A percentile compares a stretch with the other conserved stretches of the same genome.
phyloP scores from a whole-genome alignment of 176 grass and related monocot species.

The Pontederia crassipes region DNA sequence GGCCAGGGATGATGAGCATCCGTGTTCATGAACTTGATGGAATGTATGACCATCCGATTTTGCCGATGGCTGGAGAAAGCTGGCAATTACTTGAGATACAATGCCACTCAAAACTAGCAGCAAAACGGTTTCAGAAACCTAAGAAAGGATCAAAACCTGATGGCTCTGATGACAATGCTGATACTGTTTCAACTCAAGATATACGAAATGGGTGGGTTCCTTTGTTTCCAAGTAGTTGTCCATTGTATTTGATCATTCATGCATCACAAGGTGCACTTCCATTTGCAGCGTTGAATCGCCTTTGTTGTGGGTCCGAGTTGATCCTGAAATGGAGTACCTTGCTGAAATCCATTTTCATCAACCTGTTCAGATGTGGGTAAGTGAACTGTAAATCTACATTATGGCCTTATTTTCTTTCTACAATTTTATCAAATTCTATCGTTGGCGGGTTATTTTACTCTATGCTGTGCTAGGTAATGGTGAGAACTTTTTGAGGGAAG shows the following conservation, averaged over 20 bases:
- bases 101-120: constrained; percentile 79
- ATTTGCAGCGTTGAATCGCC: constrained; percentile 74
- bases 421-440: neutral
- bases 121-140: constrained; percentile 75
- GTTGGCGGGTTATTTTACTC: too few species aligned
- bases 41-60: constrained; percentile 79
- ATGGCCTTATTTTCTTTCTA: constrained; percentile 1
- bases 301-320: constrained; percentile 85
- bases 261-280: neutral
- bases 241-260: constrained; percentile 3
- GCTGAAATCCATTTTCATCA: constrained; percentile 94
- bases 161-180: constrained; percentile 91
- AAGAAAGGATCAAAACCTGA: constrained; percentile 78
- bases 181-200: constrained; percentile 59
- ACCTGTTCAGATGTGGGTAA: constrained; percentile 95
- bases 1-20: constrained; percentile 98
- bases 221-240: neutral
- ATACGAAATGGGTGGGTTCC: constrained; percentile 57
- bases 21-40: constrained; percentile 89
- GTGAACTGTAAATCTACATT: constrained; percentile 7
- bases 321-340: constrained; percentile 98
- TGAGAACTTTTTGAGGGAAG: too few species aligned
- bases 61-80: constrained; percentile 79
- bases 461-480: too few species aligned
- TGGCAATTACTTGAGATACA: constrained; percentile 92